A percentile compares a stretch with the other conserved stretches of the same genome.
Conservation (phyloP, 257 asterid species). For the Nemophila menziesii region DNA sequence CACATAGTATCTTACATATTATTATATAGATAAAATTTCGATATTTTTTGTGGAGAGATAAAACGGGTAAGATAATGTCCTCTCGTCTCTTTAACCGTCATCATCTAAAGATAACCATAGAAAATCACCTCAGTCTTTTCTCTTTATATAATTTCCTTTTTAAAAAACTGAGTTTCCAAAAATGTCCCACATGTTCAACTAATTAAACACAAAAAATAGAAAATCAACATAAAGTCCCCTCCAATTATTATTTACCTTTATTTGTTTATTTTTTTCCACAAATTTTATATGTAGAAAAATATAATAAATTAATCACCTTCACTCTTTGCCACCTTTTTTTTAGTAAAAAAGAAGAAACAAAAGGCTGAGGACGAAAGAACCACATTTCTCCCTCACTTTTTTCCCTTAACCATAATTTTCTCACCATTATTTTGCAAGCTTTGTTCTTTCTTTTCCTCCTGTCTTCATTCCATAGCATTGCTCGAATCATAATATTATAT, state of each 20-base stretch:
- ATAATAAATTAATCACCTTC: neutral
- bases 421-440: neutral
- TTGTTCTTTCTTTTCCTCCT: conserved; percentile 2
- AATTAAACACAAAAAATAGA: neutral
- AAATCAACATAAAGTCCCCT: neutral
- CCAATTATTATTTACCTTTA: neutral
- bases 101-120: too few species aligned
- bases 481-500: conserved; percentile 15
- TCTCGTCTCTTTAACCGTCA: too few species aligned
- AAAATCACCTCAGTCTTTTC: too few species aligned
- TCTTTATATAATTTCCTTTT: too few species aligned
- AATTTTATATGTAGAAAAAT: too few species aligned
- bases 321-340: neutral
- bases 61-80: too few species aligned
- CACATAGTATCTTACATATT: too few species aligned
- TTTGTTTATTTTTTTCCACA: conserved; percentile 3
- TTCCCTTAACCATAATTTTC: conserved; percentile 1
- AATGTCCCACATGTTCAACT: neutral
- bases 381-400: neutral
- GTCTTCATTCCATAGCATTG: neutral
- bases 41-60: too few species aligned
- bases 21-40: too few species aligned
- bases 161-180: neutral
- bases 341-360: neutral
- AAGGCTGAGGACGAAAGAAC: neutral